Evolutionary conservation across 1,284 basidiomycete species (phyloP).

Genomic region (Uromyces viciae-fabae): DNA sequence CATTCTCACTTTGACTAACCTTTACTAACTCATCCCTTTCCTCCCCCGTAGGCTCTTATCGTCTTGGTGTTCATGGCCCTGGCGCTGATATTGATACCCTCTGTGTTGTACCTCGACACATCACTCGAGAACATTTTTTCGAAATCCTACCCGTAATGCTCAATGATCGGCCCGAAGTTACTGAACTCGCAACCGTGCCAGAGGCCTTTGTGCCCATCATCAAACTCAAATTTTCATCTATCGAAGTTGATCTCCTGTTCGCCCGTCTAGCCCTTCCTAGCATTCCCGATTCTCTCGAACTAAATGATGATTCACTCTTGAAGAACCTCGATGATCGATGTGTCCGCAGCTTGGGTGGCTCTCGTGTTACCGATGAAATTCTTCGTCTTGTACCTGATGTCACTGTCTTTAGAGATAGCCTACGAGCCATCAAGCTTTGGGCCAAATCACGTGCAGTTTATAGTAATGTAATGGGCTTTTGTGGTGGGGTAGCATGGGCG

Average conservation of each 20-base stretch:
- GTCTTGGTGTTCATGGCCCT: slow-evolving; percentile 89
- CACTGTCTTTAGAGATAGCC: slow-evolving; percentile 84
- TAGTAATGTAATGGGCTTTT: slow-evolving; percentile 95
- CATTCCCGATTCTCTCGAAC: slow-evolving; percentile 83
- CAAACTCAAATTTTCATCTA: slow-evolving; percentile 82
- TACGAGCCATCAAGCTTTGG: slow-evolving; percentile 97
- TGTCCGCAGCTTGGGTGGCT: slow-evolving; percentile 89
- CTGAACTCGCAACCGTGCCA: slow-evolving; percentile 86
- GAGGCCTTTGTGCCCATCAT: slow-evolving; percentile 96
- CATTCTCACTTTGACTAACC: slow-evolving; percentile 55
- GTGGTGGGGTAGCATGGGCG: slow-evolving; percentile 98
- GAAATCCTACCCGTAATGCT: slow-evolving; percentile 86
- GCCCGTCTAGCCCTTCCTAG: slow-evolving; percentile 68
- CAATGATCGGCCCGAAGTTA: slow-evolving; percentile 74
- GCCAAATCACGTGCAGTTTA: slow-evolving; percentile 94
- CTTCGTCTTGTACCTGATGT: slow-evolving; percentile 91
- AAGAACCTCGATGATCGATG: slow-evolving; percentile 91
- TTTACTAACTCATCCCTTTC: not conserved
- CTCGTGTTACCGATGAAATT: slow-evolving; percentile 93
- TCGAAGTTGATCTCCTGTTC: slow-evolving; percentile 91
- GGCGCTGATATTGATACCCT: slow-evolving; percentile 98
- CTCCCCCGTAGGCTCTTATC: slow-evolving; percentile 47
- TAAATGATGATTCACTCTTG: slow-evolving; percentile 85
- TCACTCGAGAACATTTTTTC: slow-evolving; percentile 94
- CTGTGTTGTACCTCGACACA: slow-evolving; percentile 93